Percentiles rank a stretch among this genome's conserved stretches.
Conservation (phyloP, 192 early-diverging fungal genomes). For the Coemansia sp. region DNA sequence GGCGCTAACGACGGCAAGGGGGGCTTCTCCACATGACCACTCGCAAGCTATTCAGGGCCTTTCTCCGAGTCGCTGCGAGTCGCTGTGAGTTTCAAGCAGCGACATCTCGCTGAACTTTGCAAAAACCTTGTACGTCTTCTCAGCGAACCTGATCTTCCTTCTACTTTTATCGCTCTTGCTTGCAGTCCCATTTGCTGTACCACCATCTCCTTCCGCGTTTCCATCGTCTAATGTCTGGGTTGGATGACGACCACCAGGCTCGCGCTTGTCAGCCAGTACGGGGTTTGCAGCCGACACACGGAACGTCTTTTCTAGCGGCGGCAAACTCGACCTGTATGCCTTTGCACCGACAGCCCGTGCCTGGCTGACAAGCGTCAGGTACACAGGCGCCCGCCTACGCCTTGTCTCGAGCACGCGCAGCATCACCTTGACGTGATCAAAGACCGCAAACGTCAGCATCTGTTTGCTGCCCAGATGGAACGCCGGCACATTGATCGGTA, state of each 20-base stretch:
- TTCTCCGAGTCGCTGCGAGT: slow-evolving; percentile 12
- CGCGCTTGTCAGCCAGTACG: not conserved
- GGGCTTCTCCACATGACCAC: too few relatives aligned
- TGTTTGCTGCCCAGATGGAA: slow-evolving; percentile 34
- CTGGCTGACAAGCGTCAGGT: slow-evolving; percentile 64
- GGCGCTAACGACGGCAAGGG: too few relatives aligned
- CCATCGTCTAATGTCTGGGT: not conserved
- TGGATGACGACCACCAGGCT: not conserved
- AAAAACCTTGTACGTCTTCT: slow-evolving; percentile 49
- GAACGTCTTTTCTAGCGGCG: slow-evolving; percentile 28
- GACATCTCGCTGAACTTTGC: slow-evolving; percentile 54
- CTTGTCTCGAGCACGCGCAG: slow-evolving; percentile 61
- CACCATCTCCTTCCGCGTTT: not conserved
- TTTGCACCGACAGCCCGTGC: not conserved
- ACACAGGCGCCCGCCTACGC: slow-evolving; percentile 63
- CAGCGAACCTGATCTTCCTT: slow-evolving; percentile 13
- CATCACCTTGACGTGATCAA: slow-evolving; percentile 64
- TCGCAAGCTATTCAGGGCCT: not conserved
- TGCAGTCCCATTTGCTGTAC: not conserved
- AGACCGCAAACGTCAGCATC: slow-evolving; percentile 56
- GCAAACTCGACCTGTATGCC: slow-evolving; percentile 25
- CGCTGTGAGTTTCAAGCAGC: slow-evolving; percentile 38
- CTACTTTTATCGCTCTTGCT: slow-evolving; percentile 4
- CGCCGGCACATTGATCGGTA: slow-evolving; percentile 33
- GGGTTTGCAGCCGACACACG: slow-evolving; percentile 15